Evolutionary conservation across 805 yeast species (phyloP).

Genomic region (Dipodascus geniculatus): DNA sequence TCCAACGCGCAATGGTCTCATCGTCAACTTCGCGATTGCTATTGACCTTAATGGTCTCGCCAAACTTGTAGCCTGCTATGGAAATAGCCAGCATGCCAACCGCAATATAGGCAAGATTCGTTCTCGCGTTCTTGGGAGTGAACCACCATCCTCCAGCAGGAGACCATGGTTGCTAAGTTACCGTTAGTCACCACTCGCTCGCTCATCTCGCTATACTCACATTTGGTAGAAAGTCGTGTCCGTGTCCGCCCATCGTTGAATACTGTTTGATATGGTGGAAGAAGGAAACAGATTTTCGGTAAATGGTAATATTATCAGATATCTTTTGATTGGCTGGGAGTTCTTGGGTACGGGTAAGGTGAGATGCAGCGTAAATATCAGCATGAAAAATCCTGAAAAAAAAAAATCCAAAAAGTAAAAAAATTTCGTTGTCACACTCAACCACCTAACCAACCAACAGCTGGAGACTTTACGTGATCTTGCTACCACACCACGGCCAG

Average conservation of each 20-base stretch:
- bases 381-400: not conserved
- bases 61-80: slow-evolving; percentile 27
- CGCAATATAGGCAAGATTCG: slow-evolving; percentile 32
- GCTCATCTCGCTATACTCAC: not conserved
- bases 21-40: slow-evolving; percentile 28
- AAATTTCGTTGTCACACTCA: not conserved
- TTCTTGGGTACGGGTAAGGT: not conserved
- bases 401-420: not conserved
- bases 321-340: not conserved
- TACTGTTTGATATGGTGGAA: not conserved
- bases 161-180: slow-evolving; percentile 22
- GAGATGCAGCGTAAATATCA: slow-evolving; percentile 1
- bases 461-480: not conserved
- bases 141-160: slow-evolving; percentile 49
- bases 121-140: slow-evolving; percentile 39
- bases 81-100: slow-evolving; percentile 29
- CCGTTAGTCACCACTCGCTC: not conserved
- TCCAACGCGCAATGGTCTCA: slow-evolving; percentile 35
- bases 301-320: not conserved
- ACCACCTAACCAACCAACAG: not conserved
- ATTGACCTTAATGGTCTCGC: slow-evolving; percentile 28
- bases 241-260: slow-evolving; percentile 3
- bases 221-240: slow-evolving; percentile 3
- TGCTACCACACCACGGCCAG: slow-evolving; percentile 8
- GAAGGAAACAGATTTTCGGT: not conserved